Base-by-base conservation (phyloP, 176 grass and related monocot species). In the Urochloa ruziziensis region DNA sequence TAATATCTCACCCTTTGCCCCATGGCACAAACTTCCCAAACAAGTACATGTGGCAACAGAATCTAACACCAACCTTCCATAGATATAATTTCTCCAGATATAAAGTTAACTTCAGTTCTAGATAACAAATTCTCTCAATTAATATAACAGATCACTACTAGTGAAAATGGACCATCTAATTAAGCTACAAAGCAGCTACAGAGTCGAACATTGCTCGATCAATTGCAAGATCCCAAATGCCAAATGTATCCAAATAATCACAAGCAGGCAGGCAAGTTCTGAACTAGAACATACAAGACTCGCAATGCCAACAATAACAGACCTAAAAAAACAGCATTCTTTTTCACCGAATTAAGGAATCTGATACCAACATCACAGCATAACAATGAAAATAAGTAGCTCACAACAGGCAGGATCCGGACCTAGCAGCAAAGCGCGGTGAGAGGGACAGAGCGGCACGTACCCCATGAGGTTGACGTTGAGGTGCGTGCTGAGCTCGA, bases 381-480 rank as follows among this genome's bases (percentile, higher is more conserved):
- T 27, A 73, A 10, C 47, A 17, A 59, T 6, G 6, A 13, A 59
- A 12, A 9, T 6, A 25, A 75, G 11, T 0, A 39, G 34, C 10
- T 14, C 34, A 24, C 7, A 48, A 29, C 30, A 61, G 15, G 12
- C 1, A 77, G 53, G 79, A 63, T 53, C 53, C 23, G 44, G 14
- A 39, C 21, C n/a, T 13, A 39, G 70, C 11, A 44, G 14, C 15
- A 53, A 28, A 25, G 23, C 17, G 54, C 40, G 37, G 64, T 27
- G 10, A 48, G 19, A n/a, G n/a, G n/a, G n/a, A 9, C 14, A 47
- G 40, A 47, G 68, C n/a, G 68, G 42, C 67, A 70, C 3, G 10
- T 88, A 92, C 95, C 95, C 95, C 90, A 94, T 94, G 81, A 94
- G 90, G 85, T 93, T 98, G 82, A 93, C 95, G 86, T 94, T 88